phyloP scores from a whole-genome alignment of 192 early-diverging fungal genomes.

The Linnemannia zychae region DNA sequence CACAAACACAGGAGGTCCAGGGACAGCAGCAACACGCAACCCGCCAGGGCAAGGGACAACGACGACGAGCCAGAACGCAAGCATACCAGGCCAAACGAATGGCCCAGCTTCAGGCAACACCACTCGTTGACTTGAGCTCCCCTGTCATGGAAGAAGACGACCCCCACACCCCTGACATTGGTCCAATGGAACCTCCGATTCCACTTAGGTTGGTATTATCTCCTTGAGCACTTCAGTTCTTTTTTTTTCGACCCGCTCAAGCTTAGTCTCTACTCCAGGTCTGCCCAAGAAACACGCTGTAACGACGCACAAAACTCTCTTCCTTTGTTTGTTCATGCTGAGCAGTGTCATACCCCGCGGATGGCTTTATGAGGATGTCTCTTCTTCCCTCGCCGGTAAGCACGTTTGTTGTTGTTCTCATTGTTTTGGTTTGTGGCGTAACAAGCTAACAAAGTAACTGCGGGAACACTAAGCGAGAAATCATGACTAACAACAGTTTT shows the following conservation, averaged over 20 bases:
- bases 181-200: conserved; percentile 25
- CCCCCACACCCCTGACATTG: conserved; percentile 5
- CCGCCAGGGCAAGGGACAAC: conserved; percentile 33
- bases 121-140: conserved; percentile 43
- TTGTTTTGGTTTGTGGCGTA: conserved; percentile 16
- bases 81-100: conserved; percentile 45
- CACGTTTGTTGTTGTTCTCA: conserved; percentile 4
- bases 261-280: background rate
- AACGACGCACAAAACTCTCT: conserved; percentile 42
- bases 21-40: background rate
- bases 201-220: conserved; percentile 49
- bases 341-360: conserved; percentile 54
- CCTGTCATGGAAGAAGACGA: conserved; percentile 52
- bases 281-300: conserved; percentile 24
- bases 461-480: background rate
- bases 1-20: background rate
- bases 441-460: too few species aligned
- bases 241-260: background rate
- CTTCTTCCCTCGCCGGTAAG: conserved; percentile 39
- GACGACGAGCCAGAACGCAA: conserved; percentile 28
- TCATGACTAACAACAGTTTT: background rate
- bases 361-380: conserved; percentile 50
- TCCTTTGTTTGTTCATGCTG: conserved; percentile 38
- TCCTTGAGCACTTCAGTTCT: background rate
- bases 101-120: conserved; percentile 21